These are phyloP conservation scores for Rhexocercosporidium sp. DNA, from an alignment of 2,329 filamentous ascomycete genomes.

Conservation along the genomic window DNA sequence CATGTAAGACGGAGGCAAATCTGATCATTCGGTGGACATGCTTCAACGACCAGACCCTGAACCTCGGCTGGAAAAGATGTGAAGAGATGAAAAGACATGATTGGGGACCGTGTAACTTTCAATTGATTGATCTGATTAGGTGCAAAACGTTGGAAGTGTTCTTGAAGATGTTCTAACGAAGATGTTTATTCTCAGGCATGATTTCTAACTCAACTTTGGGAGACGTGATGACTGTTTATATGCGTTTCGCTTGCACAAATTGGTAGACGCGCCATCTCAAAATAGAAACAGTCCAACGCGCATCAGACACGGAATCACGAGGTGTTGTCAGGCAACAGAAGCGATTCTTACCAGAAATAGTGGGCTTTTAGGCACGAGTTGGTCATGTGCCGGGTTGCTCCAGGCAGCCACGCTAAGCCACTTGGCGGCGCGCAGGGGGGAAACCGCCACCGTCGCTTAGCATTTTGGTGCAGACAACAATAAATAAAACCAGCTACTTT, in stretches of 20 bases:
- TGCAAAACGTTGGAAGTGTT: not conserved
- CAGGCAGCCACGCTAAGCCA: conserved; percentile 20
- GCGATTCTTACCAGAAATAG: conserved; percentile 15
- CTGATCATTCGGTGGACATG: conserved; percentile 34
- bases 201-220: not conserved
- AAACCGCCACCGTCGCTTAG: not conserved
- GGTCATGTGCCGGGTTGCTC: conserved; percentile 15
- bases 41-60: conserved; percentile 32
- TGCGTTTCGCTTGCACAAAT: not conserved
- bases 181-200: not conserved
- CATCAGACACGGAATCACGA: conserved; percentile 31
- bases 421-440: not conserved
- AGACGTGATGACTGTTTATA: not conserved
- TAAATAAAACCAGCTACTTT: no score
- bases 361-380: conserved; percentile 14
- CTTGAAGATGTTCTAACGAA: not conserved
- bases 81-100: conserved; percentile 31
- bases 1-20: conserved; percentile 38
- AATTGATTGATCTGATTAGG: not conserved
- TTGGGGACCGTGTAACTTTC: not conserved
- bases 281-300: conserved; percentile 23
- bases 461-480: no score
- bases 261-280: conserved; percentile 22
- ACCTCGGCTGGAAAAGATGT: conserved; percentile 36
- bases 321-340: conserved; percentile 27